Evolutionary conservation across 257 asterid species (phyloP).

Genomic region (Buddleja alternifolia): DNA sequence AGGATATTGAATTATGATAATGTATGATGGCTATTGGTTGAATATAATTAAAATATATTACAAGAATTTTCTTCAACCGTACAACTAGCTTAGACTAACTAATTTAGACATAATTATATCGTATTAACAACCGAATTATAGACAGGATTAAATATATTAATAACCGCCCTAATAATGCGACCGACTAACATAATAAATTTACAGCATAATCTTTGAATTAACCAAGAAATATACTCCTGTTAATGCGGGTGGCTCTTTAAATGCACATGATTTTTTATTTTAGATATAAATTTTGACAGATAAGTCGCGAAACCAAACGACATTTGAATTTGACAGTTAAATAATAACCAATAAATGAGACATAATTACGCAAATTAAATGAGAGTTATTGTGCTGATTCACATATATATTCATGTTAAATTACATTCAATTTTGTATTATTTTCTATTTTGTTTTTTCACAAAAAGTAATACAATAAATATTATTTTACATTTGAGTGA

Average conservation of each 20-base stretch:
- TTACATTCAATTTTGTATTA: too few species aligned
- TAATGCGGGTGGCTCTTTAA: slow-evolving; percentile 38
- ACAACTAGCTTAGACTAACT: slow-evolving; percentile 27
- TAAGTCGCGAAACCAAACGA: slow-evolving; percentile 23
- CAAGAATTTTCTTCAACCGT: slow-evolving; percentile 27
- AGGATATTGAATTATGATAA: neutral
- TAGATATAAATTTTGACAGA: slow-evolving; percentile 30
- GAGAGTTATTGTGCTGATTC: too few species aligned
- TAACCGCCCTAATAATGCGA: slow-evolving; percentile 70
- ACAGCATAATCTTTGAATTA: slow-evolving; percentile 34
- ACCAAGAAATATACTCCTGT: slow-evolving; percentile 41
- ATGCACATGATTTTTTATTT: slow-evolving; percentile 47
- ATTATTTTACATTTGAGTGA: too few species aligned
- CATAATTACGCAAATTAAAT: neutral
- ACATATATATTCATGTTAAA: too few species aligned
- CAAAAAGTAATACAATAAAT: too few species aligned
- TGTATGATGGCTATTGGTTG: neutral
- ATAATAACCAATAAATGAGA: neutral
- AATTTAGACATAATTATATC: neutral
- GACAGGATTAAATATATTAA: slow-evolving; percentile 30
- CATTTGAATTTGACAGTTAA: slow-evolving; percentile 4
- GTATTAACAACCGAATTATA: too few species aligned
- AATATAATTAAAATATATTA: neutral
- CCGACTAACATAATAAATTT: slow-evolving; percentile 43
- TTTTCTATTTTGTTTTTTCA: too few species aligned